Evolutionary conservation across 148 eudicot genomes (phyloP), one percentile per base, ranked within the genome.

Genomic region (Cornus kousa): DNA sequence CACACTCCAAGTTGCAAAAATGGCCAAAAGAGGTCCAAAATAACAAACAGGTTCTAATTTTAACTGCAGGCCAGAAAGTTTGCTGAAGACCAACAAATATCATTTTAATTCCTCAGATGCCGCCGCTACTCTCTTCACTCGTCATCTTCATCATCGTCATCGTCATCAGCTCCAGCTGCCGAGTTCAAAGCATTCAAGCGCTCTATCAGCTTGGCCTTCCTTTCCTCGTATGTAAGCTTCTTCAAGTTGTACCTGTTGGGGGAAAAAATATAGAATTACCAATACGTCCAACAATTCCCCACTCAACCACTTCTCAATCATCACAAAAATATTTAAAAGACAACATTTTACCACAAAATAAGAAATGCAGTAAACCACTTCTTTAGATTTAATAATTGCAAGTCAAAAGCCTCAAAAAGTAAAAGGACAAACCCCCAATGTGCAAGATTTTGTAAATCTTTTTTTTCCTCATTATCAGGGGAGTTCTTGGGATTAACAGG

Each of bases 161-260:
- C 89, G 1, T 86, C 90, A 70, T 37, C 88, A 23, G 35, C 86
- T 60, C 86, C 91, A 57, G 84, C 90, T 23, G 92, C 91, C 3
- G 90, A 68, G 77, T 93, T 91, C n/a, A 93, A 82, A 65, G 88
- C 90, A 82, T 93, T 91, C 80, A 93, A 46, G 14, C 97, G 70
- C 76, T 88, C 90, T 16, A 93, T 84, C 87, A 93, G 79, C 20
- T 80, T 88, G 31, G 88, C 88, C 74, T 87, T 93, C 89, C 97
- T 89, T 78, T 93, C 90, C 3, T 91, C 93, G 7, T 88, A 93
- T 11, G 97, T 93, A 70, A 93, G 87, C 85, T 87, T 93, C 92
- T 91, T 93, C 80, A 87, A 80, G 81, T 93, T 93, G 85, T 72
- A 93, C 87, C 94, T 93, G 84, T 9, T 60, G 28, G 12, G 17